A percentile compares a stretch with the other conserved stretches of the same genome.
These are phyloP conservation scores for Leccinum huronense DNA, from an alignment of 1,284 basidiomycete species.

Conservation along the genomic window DNA sequence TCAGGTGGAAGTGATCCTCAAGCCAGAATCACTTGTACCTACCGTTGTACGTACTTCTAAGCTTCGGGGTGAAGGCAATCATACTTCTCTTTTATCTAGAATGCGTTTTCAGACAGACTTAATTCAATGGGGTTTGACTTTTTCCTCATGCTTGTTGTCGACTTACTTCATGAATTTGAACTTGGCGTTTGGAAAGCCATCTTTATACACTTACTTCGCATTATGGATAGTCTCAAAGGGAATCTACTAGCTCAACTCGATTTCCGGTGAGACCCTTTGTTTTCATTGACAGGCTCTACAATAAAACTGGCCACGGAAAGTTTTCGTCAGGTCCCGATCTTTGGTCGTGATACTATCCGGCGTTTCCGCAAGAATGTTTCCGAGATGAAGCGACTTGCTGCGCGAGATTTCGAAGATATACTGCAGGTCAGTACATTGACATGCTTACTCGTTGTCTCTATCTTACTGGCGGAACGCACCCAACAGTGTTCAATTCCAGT, in stretches of 20 bases:
- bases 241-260: background rate
- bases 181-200: no score
- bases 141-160: background rate
- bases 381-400: slow-evolving; percentile 34
- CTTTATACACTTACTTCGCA: no score
- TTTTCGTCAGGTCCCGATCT: slow-evolving; percentile 18
- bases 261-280: background rate
- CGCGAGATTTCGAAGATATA: slow-evolving; percentile 32
- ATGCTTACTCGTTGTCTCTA: background rate
- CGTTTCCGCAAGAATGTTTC: slow-evolving; percentile 23
- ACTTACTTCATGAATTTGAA: no score
- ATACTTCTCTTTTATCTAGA: background rate
- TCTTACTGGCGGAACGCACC: slow-evolving; percentile 15
- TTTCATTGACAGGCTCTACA: background rate
- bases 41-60: background rate
- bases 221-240: no score
- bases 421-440: slow-evolving; percentile 15
- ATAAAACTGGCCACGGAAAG: background rate
- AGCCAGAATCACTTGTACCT: background rate
- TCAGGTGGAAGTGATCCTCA: background rate
- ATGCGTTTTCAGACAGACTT: background rate
- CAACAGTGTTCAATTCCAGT: background rate
- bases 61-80: background rate
- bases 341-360: slow-evolving; percentile 20
- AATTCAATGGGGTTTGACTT: background rate